Evolutionary conservation across 2,329 filamentous ascomycete genomes (phyloP).

Genomic region (Fusarium caatingaense): DNA sequence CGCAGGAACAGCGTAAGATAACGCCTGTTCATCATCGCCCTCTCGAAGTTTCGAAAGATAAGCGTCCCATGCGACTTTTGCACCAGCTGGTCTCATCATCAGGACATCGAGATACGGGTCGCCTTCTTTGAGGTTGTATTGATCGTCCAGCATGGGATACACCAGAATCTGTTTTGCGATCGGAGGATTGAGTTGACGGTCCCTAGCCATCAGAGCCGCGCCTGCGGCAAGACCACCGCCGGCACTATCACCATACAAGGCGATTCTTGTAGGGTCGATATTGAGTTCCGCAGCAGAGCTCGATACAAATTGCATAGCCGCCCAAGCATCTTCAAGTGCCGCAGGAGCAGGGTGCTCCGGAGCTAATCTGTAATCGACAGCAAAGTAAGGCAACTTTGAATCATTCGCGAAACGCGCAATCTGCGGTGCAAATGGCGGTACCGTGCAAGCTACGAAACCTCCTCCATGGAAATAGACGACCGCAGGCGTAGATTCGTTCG

Average conservation of each 20-base stretch:
- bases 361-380: constrained; percentile 22
- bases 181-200: constrained; percentile 1
- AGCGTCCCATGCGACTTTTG: constrained; percentile 41
- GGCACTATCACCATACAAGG: constrained; percentile 23
- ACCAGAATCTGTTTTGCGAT: constrained; percentile 21
- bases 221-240: constrained; percentile 25
- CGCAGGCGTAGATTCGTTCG: not conserved
- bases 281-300: constrained; percentile 7
- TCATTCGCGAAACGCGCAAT: constrained; percentile 21
- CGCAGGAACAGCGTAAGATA: constrained; percentile 42
- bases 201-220: constrained; percentile 13
- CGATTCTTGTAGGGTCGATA: constrained; percentile 18
- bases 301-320: constrained; percentile 10
- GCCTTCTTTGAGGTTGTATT: not conserved
- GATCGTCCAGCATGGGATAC: constrained; percentile 34
- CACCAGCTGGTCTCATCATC: constrained; percentile 35
- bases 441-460: constrained; percentile 12
- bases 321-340: constrained; percentile 21
- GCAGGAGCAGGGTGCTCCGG: constrained; percentile 27
- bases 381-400: constrained; percentile 24
- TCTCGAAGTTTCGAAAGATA: constrained; percentile 13
- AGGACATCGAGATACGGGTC: constrained; percentile 20
- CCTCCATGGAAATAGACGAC: constrained; percentile 29
- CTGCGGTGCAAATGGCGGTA: constrained; percentile 15
- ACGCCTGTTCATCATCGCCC: constrained; percentile 2